A percentile compares a stretch with the other conserved stretches of the same genome.
phyloP scores from a whole-genome alignment of 306 rosid species.

The Ochetophila trinervis region DNA sequence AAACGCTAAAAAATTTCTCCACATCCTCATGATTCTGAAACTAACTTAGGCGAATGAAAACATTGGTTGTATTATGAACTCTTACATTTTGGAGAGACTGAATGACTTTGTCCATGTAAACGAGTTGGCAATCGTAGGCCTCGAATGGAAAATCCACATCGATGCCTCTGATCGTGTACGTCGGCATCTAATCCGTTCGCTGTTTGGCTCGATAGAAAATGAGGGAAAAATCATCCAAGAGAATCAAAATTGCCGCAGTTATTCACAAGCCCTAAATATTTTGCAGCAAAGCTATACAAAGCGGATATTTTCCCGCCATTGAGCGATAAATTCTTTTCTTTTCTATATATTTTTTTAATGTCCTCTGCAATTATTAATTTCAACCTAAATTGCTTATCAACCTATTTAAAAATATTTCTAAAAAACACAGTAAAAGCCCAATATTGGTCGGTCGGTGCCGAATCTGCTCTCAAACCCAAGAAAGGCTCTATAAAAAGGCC shows the following conservation, averaged over 20 bases:
- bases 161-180: conserved; percentile 70
- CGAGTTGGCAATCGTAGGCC: conserved; percentile 89
- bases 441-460: too few species aligned
- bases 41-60: background rate
- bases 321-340: background rate
- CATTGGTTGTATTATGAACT: background rate
- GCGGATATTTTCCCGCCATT: conserved; percentile 20
- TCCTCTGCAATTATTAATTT: background rate
- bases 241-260: background rate
- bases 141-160: conserved; percentile 80
- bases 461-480: too few species aligned
- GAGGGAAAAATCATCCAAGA: background rate
- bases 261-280: conserved; percentile 41
- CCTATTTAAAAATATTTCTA: too few species aligned
- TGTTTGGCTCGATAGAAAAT: background rate
- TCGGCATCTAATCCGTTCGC: conserved; percentile 54
- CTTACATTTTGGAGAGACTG: conserved; percentile 83
- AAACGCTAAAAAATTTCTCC: background rate
- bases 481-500: background rate
- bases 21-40: too few species aligned
- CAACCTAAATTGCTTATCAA: too few species aligned
- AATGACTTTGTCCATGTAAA: conserved; percentile 92
- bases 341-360: background rate
- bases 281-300: background rate
- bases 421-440: too few species aligned